These are phyloP conservation scores for Eleusine indica DNA, from an alignment of 176 grass and related monocot genomes.

Conservation along the genomic window DNA sequence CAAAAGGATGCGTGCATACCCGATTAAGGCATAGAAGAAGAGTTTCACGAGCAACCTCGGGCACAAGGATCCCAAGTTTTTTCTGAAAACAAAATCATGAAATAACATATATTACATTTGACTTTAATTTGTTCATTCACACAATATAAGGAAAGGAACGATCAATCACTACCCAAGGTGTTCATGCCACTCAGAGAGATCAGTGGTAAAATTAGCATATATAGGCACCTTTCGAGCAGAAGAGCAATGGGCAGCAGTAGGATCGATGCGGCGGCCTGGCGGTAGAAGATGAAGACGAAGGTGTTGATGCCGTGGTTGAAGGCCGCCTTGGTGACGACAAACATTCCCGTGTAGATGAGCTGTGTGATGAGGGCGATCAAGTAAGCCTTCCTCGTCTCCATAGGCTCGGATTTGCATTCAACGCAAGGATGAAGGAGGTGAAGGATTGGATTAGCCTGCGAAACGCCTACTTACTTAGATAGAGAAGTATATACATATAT, in stretches of 20 bases:
- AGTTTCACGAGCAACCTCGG: slow-evolving; percentile 61
- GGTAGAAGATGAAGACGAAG: slow-evolving; percentile 86
- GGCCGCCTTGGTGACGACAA: slow-evolving; percentile 67
- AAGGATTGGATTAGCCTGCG: too few species aligned
- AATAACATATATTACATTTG: too few species aligned
- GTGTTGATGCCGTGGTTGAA: slow-evolving; percentile 68
- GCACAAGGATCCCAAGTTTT: slow-evolving; percentile 40
- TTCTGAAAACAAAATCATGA: slow-evolving; percentile 30
- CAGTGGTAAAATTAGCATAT: too few species aligned
- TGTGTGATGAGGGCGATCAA: slow-evolving; percentile 64
- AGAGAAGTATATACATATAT: too few species aligned
- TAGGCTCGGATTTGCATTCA: neutral
- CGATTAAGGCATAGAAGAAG: slow-evolving; percentile 71
- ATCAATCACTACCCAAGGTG: too few species aligned
- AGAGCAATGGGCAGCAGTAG: slow-evolving; percentile 18
- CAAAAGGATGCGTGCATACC: slow-evolving; percentile 35
- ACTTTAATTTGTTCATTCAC: too few species aligned
- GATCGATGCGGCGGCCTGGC: slow-evolving; percentile 65
- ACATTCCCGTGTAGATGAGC: slow-evolving; percentile 67
- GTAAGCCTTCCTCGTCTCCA: slow-evolving; percentile 53
- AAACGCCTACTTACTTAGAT: too few species aligned
- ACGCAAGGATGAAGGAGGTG: too few species aligned
- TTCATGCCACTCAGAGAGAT: too few species aligned
- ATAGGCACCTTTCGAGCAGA: slow-evolving; percentile 34
- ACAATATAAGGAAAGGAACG: too few species aligned